phyloP scores from a whole-genome alignment of 176 grass and related monocot genomes.

The Phragmites australis region DNA sequence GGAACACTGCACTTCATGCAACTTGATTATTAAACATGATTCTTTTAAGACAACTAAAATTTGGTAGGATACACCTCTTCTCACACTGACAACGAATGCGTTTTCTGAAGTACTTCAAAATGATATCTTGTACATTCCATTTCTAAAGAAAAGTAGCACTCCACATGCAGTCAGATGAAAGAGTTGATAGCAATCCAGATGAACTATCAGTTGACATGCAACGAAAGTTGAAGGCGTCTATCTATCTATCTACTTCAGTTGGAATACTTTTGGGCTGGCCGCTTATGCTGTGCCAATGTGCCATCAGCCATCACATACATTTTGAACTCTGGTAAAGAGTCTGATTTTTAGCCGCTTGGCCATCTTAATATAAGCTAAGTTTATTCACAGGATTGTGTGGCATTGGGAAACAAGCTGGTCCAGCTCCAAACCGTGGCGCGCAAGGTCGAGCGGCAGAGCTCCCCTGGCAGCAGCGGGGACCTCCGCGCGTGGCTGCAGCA shows the following conservation, averaged over 20 bases:
- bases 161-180: background rate
- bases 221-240: background rate
- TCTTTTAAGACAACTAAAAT: background rate
- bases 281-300: background rate
- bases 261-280: background rate
- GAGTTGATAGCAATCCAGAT: background rate
- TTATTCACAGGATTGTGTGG: too few species aligned
- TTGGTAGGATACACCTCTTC: background rate
- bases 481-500: constrained; percentile 36
- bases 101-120: background rate
- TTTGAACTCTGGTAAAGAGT: background rate
- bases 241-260: constrained; percentile 5
- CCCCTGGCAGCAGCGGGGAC: background rate
- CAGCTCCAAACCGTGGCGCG: constrained; percentile 5
- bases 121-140: background rate
- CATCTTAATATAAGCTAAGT: too few species aligned
- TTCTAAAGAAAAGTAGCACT: background rate
- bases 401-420: too few species aligned
- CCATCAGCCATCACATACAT: background rate
- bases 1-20: background rate
- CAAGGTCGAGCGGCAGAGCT: constrained; percentile 17
- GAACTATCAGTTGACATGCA: background rate
- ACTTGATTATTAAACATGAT: background rate
- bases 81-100: background rate
- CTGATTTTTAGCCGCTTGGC: too few species aligned